Evolutionary conservation across 1,284 basidiomycete genomes (phyloP).

Genomic region (Papiliotrema terrestris): DNA sequence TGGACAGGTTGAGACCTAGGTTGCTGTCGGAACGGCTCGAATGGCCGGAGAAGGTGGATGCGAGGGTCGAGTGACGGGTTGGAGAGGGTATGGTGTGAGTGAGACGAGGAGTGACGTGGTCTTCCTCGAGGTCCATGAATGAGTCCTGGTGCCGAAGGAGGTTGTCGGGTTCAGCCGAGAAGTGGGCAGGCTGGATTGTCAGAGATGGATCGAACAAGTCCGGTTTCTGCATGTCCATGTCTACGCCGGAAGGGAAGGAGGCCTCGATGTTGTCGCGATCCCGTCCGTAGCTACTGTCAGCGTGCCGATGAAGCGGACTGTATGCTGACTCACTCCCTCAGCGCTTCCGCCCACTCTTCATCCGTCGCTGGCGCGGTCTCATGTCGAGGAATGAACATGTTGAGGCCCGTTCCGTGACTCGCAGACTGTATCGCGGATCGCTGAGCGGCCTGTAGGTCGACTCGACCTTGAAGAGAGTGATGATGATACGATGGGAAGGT

Average conservation of each 20-base stretch:
- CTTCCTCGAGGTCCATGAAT: background rate
- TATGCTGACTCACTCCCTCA: slow-evolving; percentile 9
- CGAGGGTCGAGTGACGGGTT: background rate
- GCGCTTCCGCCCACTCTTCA: slow-evolving; percentile 18
- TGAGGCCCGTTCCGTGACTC: background rate
- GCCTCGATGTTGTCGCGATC: background rate
- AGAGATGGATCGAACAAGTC: background rate
- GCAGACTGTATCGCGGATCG: background rate
- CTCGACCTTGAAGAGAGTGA: too few species aligned
- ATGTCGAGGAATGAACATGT: slow-evolving; percentile 5
- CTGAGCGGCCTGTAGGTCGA: background rate
- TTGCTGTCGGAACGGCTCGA: background rate
- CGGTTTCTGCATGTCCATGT: background rate
- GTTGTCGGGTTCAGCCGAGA: background rate
- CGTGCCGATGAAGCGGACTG: background rate
- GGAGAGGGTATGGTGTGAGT: background rate
- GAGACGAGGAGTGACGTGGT: too few species aligned
- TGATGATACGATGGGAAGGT: too few species aligned
- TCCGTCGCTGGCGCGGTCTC: slow-evolving; percentile 16
- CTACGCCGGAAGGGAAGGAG: background rate
- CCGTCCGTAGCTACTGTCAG: background rate
- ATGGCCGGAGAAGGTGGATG: background rate
- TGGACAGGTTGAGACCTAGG: background rate
- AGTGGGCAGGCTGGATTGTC: background rate
- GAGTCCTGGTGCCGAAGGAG: background rate